Percentiles rank a stretch among this genome's conserved stretches.
phyloP scores from a whole-genome alignment of 1,284 basidiomycete genomes.

The Pascua sp. region DNA sequence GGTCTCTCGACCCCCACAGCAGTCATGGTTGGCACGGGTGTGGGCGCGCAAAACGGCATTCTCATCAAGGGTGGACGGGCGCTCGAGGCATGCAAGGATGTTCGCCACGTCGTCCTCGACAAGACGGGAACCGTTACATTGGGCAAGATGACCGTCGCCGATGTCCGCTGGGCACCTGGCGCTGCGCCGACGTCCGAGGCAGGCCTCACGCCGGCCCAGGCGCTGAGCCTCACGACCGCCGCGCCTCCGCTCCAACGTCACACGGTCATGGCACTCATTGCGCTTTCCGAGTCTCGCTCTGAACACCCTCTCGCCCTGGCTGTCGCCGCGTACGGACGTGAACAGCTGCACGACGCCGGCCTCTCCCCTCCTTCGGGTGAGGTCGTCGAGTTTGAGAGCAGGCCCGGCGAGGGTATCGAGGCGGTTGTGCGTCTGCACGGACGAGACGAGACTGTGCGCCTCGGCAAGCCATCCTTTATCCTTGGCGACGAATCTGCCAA shows the following conservation, averaged over 20 bases:
- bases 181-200: conserved; percentile 7
- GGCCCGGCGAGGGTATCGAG: conserved; percentile 84
- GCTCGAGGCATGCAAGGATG: conserved; percentile 80
- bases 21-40: conserved; percentile 98
- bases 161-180: conserved; percentile 67
- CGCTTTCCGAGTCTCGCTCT: conserved; percentile 81
- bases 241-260: conserved; percentile 53
- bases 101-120: conserved; percentile 83
- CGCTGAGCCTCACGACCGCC: conserved; percentile 42
- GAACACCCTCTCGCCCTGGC: conserved; percentile 96
- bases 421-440: conserved; percentile 58
- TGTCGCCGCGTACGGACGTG: conserved; percentile 74
- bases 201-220: conserved; percentile 31
- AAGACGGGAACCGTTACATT: conserved; percentile 97
- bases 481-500: conserved; percentile 29
- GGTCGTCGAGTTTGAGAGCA: conserved; percentile 67
- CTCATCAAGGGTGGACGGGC: conserved; percentile 96
- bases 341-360: conserved; percentile 56
- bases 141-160: conserved; percentile 73
- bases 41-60: conserved; percentile 95
- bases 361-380: conserved; percentile 53
- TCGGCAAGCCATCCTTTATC: conserved; percentile 73
- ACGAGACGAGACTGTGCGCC: conserved; percentile 54
- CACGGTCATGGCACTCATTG: conserved; percentile 72
- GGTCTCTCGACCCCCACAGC: conserved; percentile 96